Conservation (phyloP, 768 basidiomycete genomes). For the Suillus bovinus region DNA sequence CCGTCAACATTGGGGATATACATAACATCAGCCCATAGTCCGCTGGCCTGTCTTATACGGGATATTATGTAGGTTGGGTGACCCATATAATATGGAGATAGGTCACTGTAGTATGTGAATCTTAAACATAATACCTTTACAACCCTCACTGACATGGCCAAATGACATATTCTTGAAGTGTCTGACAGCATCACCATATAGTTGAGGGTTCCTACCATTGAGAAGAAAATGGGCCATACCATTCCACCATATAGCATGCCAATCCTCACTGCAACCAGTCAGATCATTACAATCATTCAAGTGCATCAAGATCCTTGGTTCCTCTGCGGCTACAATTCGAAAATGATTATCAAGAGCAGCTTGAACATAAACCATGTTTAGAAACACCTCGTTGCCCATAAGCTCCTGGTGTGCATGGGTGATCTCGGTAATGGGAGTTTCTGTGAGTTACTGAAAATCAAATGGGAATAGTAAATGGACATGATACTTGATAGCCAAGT, state of each 20-base stretch:
- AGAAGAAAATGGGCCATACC: background rate
- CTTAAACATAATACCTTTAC: too few species aligned
- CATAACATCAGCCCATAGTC: too few species aligned
- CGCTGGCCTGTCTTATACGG: too few species aligned
- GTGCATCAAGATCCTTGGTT: conserved; percentile 1
- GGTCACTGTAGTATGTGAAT: too few species aligned
- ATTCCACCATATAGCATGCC: conserved; percentile 18
- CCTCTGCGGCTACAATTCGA: conserved; percentile 10
- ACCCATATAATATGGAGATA: too few species aligned
- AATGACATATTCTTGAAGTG: too few species aligned
- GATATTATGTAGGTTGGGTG: too few species aligned
- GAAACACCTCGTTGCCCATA: conserved; percentile 4
- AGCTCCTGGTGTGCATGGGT: background rate
- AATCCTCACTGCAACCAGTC: conserved; percentile 7
- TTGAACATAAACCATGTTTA: background rate
- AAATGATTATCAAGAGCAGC: conserved; percentile 6
- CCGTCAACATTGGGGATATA: too few species aligned
- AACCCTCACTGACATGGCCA: too few species aligned
- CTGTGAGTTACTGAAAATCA: background rate
- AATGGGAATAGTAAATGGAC: background rate
- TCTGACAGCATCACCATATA: too few species aligned
- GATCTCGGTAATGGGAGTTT: conserved; percentile 1
- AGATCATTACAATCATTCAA: conserved; percentile 6
- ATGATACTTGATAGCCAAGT: conserved; percentile 2
- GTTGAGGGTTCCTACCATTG: too few species aligned